Evolutionary conservation across 202 grass and related monocot genomes (phyloP).

Genomic region (Bolboschoenoplectus hybrid): DNA sequence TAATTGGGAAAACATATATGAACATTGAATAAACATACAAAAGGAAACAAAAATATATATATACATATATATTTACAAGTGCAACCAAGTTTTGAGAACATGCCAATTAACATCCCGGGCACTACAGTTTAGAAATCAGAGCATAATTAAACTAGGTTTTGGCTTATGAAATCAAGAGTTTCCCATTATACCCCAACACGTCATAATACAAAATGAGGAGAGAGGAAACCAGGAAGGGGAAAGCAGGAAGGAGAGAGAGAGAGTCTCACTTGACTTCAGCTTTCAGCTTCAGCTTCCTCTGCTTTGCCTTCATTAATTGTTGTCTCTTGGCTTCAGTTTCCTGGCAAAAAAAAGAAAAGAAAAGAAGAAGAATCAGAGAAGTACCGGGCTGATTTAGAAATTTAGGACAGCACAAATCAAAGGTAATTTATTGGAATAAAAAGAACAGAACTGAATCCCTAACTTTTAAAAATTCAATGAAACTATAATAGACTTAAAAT

Average conservation of each 20-base stretch:
- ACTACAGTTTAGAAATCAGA: not conserved
- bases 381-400: conserved; percentile 14
- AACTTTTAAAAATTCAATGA: not conserved
- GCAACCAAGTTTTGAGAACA: not conserved
- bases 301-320: conserved; percentile 51
- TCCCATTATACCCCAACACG: not conserved
- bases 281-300: conserved; percentile 63
- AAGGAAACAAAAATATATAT: not conserved
- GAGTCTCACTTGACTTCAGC: conserved; percentile 84
- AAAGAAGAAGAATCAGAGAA: not conserved
- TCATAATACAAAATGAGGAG: not conserved
- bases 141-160: not conserved
- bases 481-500: not conserved
- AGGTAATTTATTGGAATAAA: not conserved
- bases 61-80: not conserved
- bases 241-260: not conserved
- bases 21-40: conserved; percentile 4
- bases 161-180: not conserved
- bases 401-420: not conserved
- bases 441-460: conserved; percentile 17
- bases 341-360: conserved; percentile 42
- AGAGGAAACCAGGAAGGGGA: not conserved
- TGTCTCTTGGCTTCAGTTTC: conserved; percentile 77
- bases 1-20: not conserved
- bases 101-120: not conserved